Evolutionary conservation across 305 asterid species (phyloP), one percentile per base, ranked within the genome.

Genomic region (Fraxinus nigra): DNA sequence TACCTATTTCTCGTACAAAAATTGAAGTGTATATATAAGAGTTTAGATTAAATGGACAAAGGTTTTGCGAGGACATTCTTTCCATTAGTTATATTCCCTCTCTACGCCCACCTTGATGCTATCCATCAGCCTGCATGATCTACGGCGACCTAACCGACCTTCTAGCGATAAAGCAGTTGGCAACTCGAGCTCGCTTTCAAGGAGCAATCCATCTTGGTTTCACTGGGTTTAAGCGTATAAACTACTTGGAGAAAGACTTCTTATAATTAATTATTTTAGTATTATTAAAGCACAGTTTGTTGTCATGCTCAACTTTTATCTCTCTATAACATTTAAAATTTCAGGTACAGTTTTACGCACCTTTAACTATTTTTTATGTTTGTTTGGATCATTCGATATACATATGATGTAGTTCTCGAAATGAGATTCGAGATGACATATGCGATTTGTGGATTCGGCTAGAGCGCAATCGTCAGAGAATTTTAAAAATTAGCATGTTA

Each of bases 261-360:
- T 43, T 43, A 43, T 43, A 43, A 43, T 43, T 43, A 43, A 43
- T 43, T 43, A 43, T 43, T 43, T 11, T 11, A 43, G 54, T 61
- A 3, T n/a, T 22, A 20, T 8, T 8, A 24, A 61, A 61, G 14
- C 3, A 2, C 70, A 61, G 14, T 20, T 61, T 61, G 70, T 22
- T 61, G 14, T 61, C 70, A 67, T 30, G 14, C 37, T 34, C 7
- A 67, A 3, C 3, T 35, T 67, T 34, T 37, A 35, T 77, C n/a
- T 28, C 37, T 74, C 33, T 28, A 26, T 18, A 7, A 51, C 61
- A 6, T 51, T 43, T 73, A 5, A 30, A 48, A 63, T 34, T 73
- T 76, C 90, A 95, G 97, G 97, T 95, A 88, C 38, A 86, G 95
- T 38, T 2, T 38, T 38, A 38, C 3, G 3, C 1, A 10, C 46